These are phyloP conservation scores for Neocucurbitaria cava DNA, from an alignment of 2,329 filamentous ascomycete species.

Conservation along the genomic window DNA sequence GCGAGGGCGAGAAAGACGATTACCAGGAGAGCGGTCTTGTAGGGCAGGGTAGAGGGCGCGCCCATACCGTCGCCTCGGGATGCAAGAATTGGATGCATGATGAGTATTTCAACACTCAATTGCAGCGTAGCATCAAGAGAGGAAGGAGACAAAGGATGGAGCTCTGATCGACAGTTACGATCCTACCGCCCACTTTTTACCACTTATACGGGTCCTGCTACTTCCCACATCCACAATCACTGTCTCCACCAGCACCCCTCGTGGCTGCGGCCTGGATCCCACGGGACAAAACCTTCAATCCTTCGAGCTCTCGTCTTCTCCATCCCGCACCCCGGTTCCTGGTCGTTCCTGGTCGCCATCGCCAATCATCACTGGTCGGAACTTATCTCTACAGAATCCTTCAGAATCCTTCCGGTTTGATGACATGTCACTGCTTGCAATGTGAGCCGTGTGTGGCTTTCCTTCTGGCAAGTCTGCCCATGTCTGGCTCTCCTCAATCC, in stretches of 20 bases:
- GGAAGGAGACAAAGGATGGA: neutral
- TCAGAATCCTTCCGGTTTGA: neutral
- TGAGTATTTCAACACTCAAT: neutral
- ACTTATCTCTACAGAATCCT: neutral
- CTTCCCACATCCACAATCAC: no score
- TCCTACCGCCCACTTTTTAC: neutral
- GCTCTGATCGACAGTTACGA: neutral
- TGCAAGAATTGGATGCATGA: neutral
- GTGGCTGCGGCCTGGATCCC: neutral
- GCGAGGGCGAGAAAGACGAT: constrained; percentile 22
- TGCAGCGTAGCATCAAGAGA: neutral
- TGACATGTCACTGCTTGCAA: neutral
- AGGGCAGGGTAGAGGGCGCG: constrained; percentile 4
- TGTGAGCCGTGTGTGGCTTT: neutral
- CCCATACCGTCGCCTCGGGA: constrained; percentile 14
- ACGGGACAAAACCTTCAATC: neutral
- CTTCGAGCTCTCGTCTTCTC: neutral
- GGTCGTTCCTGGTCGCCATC: no score
- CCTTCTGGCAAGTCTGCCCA: no score
- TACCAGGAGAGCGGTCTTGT: constrained; percentile 12
- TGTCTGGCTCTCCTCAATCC: neutral
- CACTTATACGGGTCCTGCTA: neutral
- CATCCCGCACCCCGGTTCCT: neutral
- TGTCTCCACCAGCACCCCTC: neutral
- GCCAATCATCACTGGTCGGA: neutral